Percentiles rank a stretch among this genome's conserved stretches.
These are phyloP conservation scores for Batrachochytrium dendrobatidis DNA, from an alignment of 371 early-diverging fungal species.

Conservation along the genomic window DNA sequence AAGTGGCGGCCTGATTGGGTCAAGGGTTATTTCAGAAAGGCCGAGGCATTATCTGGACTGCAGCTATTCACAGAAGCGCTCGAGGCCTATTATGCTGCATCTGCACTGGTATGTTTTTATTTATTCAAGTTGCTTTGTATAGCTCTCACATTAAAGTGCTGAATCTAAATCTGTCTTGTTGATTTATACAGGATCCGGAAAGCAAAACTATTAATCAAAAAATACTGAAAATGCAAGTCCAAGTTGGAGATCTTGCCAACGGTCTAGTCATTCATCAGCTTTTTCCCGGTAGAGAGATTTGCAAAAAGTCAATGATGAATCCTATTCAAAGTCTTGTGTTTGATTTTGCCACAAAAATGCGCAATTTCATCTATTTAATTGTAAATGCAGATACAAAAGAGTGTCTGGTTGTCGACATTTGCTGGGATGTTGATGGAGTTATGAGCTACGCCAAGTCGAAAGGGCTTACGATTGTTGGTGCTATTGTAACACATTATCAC, in stretches of 20 bases:
- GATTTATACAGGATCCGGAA: conserved; percentile 41
- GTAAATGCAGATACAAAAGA: conserved; percentile 56
- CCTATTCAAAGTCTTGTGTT: conserved; percentile 69
- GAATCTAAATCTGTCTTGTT: neutral
- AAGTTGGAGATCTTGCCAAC: conserved; percentile 49
- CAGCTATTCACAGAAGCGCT: conserved; percentile 53
- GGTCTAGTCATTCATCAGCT: conserved; percentile 61
- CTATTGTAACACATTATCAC: conserved; percentile 72
- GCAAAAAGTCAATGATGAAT: conserved; percentile 34
- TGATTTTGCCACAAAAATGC: conserved; percentile 72
- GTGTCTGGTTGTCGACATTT: conserved; percentile 77
- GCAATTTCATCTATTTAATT: conserved; percentile 72
- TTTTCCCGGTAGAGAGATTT: conserved; percentile 61
- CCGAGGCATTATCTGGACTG: conserved; percentile 56
- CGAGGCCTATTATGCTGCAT: conserved; percentile 46
- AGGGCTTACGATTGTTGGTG: conserved; percentile 61
- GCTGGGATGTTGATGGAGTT: conserved; percentile 84
- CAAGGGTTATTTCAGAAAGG: conserved; percentile 71
- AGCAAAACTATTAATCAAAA: conserved; percentile 44
- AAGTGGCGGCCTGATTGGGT: conserved; percentile 61
- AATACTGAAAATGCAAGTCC: conserved; percentile 47
- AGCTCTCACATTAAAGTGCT: neutral
- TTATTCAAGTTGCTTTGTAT: neutral
- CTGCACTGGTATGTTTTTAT: conserved; percentile 20
- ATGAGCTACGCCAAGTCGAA: conserved; percentile 48